Evolutionary conservation across 495 filamentous ascomycete genomes (phyloP).

Genomic region (Achaetomiella virescens): DNA sequence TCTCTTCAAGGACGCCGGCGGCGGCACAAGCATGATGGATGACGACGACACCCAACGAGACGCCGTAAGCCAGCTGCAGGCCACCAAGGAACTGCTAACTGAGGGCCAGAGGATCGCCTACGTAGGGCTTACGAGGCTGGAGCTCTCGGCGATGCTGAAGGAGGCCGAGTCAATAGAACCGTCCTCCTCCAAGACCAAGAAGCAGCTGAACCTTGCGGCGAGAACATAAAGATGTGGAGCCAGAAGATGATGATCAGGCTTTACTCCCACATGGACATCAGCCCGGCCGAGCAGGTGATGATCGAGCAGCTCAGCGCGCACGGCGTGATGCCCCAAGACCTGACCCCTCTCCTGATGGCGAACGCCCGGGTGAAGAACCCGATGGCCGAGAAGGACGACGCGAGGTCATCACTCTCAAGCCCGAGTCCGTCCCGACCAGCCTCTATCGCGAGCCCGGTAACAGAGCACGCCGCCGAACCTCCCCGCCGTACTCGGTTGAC

Average conservation of each 20-base stretch:
- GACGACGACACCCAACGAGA: slow-evolving; percentile 81
- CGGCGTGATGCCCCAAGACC: slow-evolving; percentile 75
- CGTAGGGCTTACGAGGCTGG: slow-evolving; percentile 77
- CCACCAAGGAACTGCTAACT: slow-evolving; percentile 91
- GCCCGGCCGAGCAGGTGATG: slow-evolving; percentile 88
- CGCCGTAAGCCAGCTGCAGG: slow-evolving; percentile 81
- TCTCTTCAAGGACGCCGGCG: slow-evolving; percentile 67
- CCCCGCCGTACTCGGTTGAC: slow-evolving; percentile 70
- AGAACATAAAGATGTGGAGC: slow-evolving; percentile 88
- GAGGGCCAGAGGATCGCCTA: slow-evolving; percentile 96
- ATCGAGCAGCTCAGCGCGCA: slow-evolving; percentile 94
- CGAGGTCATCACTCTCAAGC: slow-evolving; percentile 9
- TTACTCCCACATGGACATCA: slow-evolving; percentile 95
- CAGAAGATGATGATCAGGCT: slow-evolving; percentile 95
- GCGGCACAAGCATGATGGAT: slow-evolving; percentile 45
- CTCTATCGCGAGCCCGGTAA: slow-evolving; percentile 21
- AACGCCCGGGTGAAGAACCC: slow-evolving; percentile 93
- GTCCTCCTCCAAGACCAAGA: slow-evolving; percentile 53
- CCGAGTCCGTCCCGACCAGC: slow-evolving; percentile 17
- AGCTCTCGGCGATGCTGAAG: slow-evolving; percentile 68
- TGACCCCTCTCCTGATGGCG: slow-evolving; percentile 82
- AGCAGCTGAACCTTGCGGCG: slow-evolving; percentile 58
- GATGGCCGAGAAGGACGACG: slow-evolving; percentile 47
- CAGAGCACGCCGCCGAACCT: slow-evolving; percentile 42
- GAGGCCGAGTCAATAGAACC: slow-evolving; percentile 55